phyloP scores from a whole-genome alignment of 1,139 yeast genomes.

The Taphrina pruni region DNA sequence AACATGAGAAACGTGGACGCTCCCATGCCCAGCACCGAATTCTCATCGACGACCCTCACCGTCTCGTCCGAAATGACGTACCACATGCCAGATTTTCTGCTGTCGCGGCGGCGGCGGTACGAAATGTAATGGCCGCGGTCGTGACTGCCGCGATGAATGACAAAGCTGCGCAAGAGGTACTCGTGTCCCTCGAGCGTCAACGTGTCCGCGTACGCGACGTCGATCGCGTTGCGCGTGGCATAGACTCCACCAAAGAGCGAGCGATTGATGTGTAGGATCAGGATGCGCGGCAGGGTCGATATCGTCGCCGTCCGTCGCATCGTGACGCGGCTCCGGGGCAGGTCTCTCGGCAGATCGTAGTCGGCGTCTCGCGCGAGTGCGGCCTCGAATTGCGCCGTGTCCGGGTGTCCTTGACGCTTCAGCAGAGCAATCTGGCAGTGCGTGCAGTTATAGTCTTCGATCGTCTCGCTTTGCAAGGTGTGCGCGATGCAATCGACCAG shows the following conservation, averaged over 20 bases:
- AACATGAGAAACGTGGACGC: slow-evolving; percentile 29
- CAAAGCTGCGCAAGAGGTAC: slow-evolving; percentile 35
- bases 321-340: slow-evolving; percentile 6
- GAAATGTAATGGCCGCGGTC: slow-evolving; percentile 38
- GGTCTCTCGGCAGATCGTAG: slow-evolving; percentile 22
- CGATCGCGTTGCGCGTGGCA: slow-evolving; percentile 34
- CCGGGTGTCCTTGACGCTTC: slow-evolving; percentile 1
- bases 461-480: slow-evolving; percentile 23
- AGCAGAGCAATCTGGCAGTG: slow-evolving; percentile 20
- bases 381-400: slow-evolving; percentile 1
- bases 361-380: slow-evolving; percentile 6
- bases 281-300: slow-evolving; percentile 16
- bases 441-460: slow-evolving; percentile 33
- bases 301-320: slow-evolving; percentile 11
- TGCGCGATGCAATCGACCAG: slow-evolving; percentile 14
- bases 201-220: slow-evolving; percentile 18
- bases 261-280: slow-evolving; percentile 35
- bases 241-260: slow-evolving; percentile 23
- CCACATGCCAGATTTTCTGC: slow-evolving; percentile 12
- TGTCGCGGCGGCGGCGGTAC: slow-evolving; percentile 12
- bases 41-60: slow-evolving; percentile 14
- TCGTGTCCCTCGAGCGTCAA: background rate
- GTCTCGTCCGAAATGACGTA: slow-evolving; percentile 35
- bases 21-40: slow-evolving; percentile 13
- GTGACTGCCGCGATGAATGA: slow-evolving; percentile 34